These are phyloP conservation scores for Chalaropsis thielavioides DNA, from an alignment of 2,329 filamentous ascomycete species.

Conservation along the genomic window DNA sequence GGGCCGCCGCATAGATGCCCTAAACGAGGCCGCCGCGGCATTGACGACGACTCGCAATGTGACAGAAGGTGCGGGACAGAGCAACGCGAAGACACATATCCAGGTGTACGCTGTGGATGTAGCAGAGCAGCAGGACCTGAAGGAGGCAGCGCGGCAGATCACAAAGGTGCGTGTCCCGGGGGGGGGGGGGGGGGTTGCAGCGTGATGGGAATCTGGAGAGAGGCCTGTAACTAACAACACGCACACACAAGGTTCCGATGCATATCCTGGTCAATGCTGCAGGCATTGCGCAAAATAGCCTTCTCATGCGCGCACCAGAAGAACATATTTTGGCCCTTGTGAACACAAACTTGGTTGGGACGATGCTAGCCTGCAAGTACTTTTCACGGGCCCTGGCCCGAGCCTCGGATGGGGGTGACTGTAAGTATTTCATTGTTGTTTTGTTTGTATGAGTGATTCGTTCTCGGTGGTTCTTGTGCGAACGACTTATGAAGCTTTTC, in stretches of 20 bases:
- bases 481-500: no score
- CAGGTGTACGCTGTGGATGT: background rate
- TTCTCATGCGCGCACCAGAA: constrained; percentile 43
- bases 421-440: constrained; percentile 5
- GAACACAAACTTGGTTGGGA: constrained; percentile 53
- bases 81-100: constrained; percentile 24
- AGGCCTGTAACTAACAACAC: background rate
- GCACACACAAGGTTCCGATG: constrained; percentile 19
- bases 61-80: background rate
- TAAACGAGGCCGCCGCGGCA: constrained; percentile 29
- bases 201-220: background rate
- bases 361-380: constrained; percentile 47
- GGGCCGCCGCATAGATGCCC: constrained; percentile 38
- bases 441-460: no score
- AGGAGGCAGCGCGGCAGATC: background rate
- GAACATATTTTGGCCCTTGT: constrained; percentile 43
- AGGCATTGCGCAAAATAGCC: constrained; percentile 50
- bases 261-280: constrained; percentile 68
- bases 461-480: no score
- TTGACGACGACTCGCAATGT: constrained; percentile 19
- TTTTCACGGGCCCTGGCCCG: constrained; percentile 21
- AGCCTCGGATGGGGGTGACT: constrained; percentile 13
- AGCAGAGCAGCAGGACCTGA: background rate
- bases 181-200: background rate
- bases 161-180: background rate